Percentiles rank a stretch among this genome's conserved stretches.
These are phyloP conservation scores for Pulveroboletus sp. DNA, from an alignment of 768 basidiomycete species.

Conservation along the genomic window DNA sequence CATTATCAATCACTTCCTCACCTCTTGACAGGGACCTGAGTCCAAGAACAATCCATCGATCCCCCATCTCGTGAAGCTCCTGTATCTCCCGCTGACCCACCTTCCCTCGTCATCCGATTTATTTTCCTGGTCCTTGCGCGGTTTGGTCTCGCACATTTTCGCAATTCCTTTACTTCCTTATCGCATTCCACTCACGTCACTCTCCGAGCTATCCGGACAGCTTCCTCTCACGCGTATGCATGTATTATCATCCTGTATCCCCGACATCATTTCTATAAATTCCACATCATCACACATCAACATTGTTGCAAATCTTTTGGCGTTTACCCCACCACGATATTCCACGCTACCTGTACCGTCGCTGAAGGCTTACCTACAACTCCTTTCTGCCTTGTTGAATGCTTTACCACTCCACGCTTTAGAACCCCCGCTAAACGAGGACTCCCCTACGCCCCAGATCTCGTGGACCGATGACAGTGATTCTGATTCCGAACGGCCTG, in stretches of 20 bases:
- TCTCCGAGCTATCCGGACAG: slow-evolving; percentile 60
- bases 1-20: not conserved
- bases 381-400: slow-evolving; percentile 50
- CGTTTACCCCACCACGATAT: slow-evolving; percentile 64
- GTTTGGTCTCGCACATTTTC: slow-evolving; percentile 54
- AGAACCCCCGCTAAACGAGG: slow-evolving; percentile 37
- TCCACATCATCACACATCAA: slow-evolving; percentile 43
- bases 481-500: slow-evolving; percentile 35
- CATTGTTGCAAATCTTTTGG: slow-evolving; percentile 67
- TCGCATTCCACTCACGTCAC: slow-evolving; percentile 56
- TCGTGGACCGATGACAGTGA: slow-evolving; percentile 35
- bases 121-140: slow-evolving; percentile 33
- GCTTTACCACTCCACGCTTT: slow-evolving; percentile 50
- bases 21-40: slow-evolving; percentile 45
- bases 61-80: slow-evolving; percentile 28
- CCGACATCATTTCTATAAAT: slow-evolving; percentile 29
- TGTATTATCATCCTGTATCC: slow-evolving; percentile 28
- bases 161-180: slow-evolving; percentile 77
- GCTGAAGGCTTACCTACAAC: slow-evolving; percentile 49
- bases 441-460: slow-evolving; percentile 6
- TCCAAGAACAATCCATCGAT: slow-evolving; percentile 43
- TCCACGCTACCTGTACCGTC: slow-evolving; percentile 41
- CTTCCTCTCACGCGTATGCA: slow-evolving; percentile 52
- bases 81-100: slow-evolving; percentile 20
- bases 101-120: slow-evolving; percentile 31